Base-by-base conservation (phyloP, 2,329 filamentous ascomycete genomes). In the Aureobasidium subglaciale region DNA sequence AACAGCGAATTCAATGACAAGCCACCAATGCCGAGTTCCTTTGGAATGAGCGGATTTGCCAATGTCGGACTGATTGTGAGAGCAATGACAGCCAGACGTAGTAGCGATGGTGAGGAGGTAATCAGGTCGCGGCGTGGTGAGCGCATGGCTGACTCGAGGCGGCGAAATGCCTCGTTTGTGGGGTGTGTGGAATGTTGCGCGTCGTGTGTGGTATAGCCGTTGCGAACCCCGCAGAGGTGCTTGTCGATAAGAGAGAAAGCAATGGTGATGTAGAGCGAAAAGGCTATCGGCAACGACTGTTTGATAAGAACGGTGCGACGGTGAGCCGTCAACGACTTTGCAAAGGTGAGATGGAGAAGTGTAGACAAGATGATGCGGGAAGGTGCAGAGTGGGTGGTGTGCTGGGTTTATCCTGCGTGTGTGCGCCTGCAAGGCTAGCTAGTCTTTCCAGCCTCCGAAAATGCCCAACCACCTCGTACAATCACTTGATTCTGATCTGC, bases 1-100 rank as follows among this genome's bases (percentile, higher is more conserved):
- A 70, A 69, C 16, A 70, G 65, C 34, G 67, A 62, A 55, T 67
- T 65, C 60, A 66, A 66, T 9, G 60, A 58, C 60, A 69, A 65
- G 42, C 65, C 67, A 53, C 58, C 27, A 5, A 53, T 42, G 25
- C 49, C 49, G 35, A 61, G 58, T 30, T 59, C 53, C n/a, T 63
- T 58, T 22, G 63, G 63, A 57, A 55, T 32, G 18, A 55, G 60
- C 5, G 67, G 65, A 46, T 60, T 63, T 46, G 65, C 66, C 59
- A 57, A 24, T 55, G 59, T 61, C 57, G 59, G 55, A 30, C 55
- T 56, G 50, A 60, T 24, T 56, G 60, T 57, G 63, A 67, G 55
- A 32, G 68, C 55, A 38, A 64, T 56, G 11, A 64, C 59, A 29
- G 67, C 40, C 50, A 68, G 66, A 25, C 62, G 62, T 16, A 67